These are phyloP conservation scores for Picea mariana DNA, from an alignment of 83 land plant species.

Conservation along the genomic window DNA sequence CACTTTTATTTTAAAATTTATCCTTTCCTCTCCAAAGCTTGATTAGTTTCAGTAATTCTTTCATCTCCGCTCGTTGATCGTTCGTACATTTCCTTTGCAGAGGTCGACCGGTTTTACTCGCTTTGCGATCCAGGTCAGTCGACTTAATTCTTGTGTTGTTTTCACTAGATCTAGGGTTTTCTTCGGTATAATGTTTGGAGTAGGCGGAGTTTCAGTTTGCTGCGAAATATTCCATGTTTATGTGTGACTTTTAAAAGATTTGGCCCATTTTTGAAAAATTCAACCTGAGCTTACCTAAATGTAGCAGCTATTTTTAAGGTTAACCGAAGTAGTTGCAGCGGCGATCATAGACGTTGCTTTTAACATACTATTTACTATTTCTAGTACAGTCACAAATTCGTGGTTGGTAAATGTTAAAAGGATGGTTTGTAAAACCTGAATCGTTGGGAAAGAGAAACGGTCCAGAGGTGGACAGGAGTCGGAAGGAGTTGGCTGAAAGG, in stretches of 20 bases:
- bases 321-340: background rate
- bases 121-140: slow-evolving; percentile 13
- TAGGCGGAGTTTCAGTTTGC: background rate
- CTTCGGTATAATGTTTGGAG: background rate
- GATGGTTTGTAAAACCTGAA: too few relatives aligned
- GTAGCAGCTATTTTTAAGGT: background rate
- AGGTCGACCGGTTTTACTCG: slow-evolving; percentile 7
- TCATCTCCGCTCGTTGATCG: background rate
- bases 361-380: too few relatives aligned
- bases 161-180: background rate
- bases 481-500: too few relatives aligned
- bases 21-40: background rate
- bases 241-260: slow-evolving; percentile 4
- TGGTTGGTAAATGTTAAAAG: too few relatives aligned
- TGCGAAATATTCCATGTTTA: background rate
- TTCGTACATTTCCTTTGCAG: background rate
- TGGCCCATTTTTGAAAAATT: too few relatives aligned
- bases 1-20: slow-evolving; percentile 9
- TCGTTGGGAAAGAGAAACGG: too few relatives aligned
- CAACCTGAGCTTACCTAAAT: too few relatives aligned
- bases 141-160: background rate
- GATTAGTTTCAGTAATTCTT: background rate
- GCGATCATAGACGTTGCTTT: too few relatives aligned
- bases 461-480: too few relatives aligned
- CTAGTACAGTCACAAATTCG: too few relatives aligned